These are phyloP conservation scores for Flaveria sonorensis DNA, from an alignment of 129 eudicot genomes.

Conservation along the genomic window DNA sequence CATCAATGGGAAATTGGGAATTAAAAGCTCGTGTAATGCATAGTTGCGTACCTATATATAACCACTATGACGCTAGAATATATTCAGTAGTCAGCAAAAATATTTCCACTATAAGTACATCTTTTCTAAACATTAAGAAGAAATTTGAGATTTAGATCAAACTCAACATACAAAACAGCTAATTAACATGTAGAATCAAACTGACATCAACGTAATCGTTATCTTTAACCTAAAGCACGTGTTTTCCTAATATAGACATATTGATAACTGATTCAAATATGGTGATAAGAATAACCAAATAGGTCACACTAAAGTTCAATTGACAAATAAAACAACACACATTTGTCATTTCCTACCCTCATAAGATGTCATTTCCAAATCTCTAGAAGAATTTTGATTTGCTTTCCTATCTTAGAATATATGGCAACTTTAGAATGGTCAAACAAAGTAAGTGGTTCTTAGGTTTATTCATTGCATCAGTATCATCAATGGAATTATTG, in stretches of 20 bases:
- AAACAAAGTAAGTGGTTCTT: slow-evolving; percentile 22
- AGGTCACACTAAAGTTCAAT: slow-evolving; percentile 13
- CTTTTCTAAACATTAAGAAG: slow-evolving; percentile 12
- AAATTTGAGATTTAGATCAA: slow-evolving; percentile 16
- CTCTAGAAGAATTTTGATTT: slow-evolving; percentile 20
- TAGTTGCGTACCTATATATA: slow-evolving; percentile 3
- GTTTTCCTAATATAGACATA: slow-evolving; percentile 27
- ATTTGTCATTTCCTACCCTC: slow-evolving; percentile 10
- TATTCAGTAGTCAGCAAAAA: slow-evolving; percentile 21
- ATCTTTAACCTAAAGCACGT: slow-evolving; percentile 20
- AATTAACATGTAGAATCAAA: slow-evolving; percentile 27
- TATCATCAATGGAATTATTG: too few species aligned
- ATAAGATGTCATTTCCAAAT: slow-evolving; percentile 23
- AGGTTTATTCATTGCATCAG: background rate
- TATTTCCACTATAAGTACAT: slow-evolving; percentile 7
- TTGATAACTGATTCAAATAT: background rate
- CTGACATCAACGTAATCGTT: slow-evolving; percentile 26
- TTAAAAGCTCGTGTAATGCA: background rate
- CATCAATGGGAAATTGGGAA: too few species aligned
- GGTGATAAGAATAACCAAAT: background rate
- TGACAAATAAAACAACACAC: slow-evolving; percentile 21
- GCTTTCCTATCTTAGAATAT: slow-evolving; percentile 24
- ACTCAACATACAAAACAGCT: slow-evolving; percentile 5
- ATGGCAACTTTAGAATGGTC: slow-evolving; percentile 13
- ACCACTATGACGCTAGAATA: slow-evolving; percentile 25